Percentiles rank a stretch among this genome's conserved stretches.
These are phyloP conservation scores for Geosiphon pyriformis DNA, from an alignment of 192 early-diverging fungal species.

Conservation along the genomic window DNA sequence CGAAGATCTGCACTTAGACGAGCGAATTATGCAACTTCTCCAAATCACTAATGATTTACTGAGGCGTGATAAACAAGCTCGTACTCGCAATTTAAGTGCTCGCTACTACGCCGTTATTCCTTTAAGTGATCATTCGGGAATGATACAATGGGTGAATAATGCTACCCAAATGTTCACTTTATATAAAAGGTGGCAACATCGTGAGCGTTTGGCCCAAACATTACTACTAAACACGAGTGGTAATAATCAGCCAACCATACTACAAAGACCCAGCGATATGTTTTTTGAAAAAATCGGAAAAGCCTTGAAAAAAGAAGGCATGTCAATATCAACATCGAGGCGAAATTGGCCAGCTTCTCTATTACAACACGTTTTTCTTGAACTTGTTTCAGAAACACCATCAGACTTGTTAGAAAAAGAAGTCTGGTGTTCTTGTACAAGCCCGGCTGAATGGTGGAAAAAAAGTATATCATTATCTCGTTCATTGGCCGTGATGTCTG, in stretches of 20 bases:
- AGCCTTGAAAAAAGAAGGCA: slow-evolving; percentile 49
- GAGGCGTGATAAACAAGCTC: slow-evolving; percentile 42
- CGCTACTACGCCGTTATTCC: slow-evolving; percentile 72
- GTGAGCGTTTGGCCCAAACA: slow-evolving; percentile 53
- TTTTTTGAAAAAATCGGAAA: slow-evolving; percentile 73
- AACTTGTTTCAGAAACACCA: slow-evolving; percentile 62
- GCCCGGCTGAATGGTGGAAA: slow-evolving; percentile 71
- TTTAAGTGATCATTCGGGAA: slow-evolving; percentile 79
- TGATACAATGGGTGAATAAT: slow-evolving; percentile 93
- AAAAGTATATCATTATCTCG: slow-evolving; percentile 65
- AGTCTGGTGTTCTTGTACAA: slow-evolving; percentile 55
- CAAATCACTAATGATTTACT: slow-evolving; percentile 58
- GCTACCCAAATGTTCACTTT: slow-evolving; percentile 72
- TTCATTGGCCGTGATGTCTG: slow-evolving; percentile 80
- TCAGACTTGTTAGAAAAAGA: slow-evolving; percentile 58
- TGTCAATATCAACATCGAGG: slow-evolving; percentile 49
- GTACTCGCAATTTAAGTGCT: slow-evolving; percentile 34
- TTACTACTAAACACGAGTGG: slow-evolving; percentile 36
- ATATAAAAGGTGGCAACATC: slow-evolving; percentile 73
- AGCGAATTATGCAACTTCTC: slow-evolving; percentile 82
- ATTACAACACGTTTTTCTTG: slow-evolving; percentile 51
- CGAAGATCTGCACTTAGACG: slow-evolving; percentile 91
- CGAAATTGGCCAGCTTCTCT: slow-evolving; percentile 64
- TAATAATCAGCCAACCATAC: slow-evolving; percentile 19
- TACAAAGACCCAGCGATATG: slow-evolving; percentile 53